Conservation (phyloP, 2,329 filamentous ascomycete species). For the Neofusicoccum sp. region DNA sequence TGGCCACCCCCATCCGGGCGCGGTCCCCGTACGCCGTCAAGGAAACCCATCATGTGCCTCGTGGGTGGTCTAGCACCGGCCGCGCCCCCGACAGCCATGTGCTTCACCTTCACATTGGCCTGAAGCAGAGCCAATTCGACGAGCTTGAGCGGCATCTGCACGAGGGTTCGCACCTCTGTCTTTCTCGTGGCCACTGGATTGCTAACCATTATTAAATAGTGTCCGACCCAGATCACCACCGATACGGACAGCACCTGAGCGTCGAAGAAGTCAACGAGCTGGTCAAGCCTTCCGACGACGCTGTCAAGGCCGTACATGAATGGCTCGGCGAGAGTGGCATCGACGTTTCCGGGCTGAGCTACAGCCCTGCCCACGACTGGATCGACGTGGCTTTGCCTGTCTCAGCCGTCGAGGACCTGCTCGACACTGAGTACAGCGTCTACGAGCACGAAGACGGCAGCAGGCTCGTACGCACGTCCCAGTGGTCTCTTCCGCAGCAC, state of each 20-base stretch:
- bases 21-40: slow-evolving; percentile 56
- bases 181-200: not conserved
- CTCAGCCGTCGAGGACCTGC: slow-evolving; percentile 49
- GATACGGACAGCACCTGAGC: slow-evolving; percentile 55
- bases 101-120: slow-evolving; percentile 55
- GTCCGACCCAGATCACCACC: slow-evolving; percentile 52
- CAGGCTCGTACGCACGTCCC: slow-evolving; percentile 44
- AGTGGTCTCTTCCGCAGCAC: slow-evolving; percentile 46
- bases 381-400: slow-evolving; percentile 55
- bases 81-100: slow-evolving; percentile 52
- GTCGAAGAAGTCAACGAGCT: slow-evolving; percentile 52
- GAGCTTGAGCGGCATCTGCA: slow-evolving; percentile 55
- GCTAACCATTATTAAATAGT: slow-evolving; percentile 35
- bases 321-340: slow-evolving; percentile 56
- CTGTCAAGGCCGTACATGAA: slow-evolving; percentile 50
- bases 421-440: slow-evolving; percentile 45
- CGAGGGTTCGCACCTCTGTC: slow-evolving; percentile 36
- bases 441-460: slow-evolving; percentile 45
- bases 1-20: slow-evolving; percentile 38
- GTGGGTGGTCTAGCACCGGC: slow-evolving; percentile 52
- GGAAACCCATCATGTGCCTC: slow-evolving; percentile 57
- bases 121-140: slow-evolving; percentile 56
- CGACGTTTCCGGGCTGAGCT: slow-evolving; percentile 32
- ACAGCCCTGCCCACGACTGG: slow-evolving; percentile 56
- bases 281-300: slow-evolving; percentile 51